Evolutionary conservation across 371 early-diverging fungal genomes (phyloP).

Genomic region (Homolaphlyctis polyrhiza): DNA sequence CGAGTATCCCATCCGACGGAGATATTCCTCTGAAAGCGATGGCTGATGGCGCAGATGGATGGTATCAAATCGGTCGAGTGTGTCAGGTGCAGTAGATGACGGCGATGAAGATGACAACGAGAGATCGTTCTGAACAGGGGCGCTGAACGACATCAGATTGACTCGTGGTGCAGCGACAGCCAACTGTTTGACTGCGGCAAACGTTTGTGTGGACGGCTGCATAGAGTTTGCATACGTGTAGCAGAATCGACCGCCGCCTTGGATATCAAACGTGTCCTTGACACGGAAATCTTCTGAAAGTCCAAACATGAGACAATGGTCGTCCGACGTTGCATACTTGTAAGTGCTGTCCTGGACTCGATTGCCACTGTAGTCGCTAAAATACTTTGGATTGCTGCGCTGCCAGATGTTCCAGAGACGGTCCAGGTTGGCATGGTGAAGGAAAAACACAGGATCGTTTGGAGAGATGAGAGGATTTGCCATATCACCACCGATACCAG

Average conservation of each 20-base stretch:
- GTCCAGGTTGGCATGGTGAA: slow-evolving; percentile 51
- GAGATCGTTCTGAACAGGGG: background rate
- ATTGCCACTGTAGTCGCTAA: slow-evolving; percentile 4
- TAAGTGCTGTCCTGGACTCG: background rate
- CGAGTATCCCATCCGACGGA: slow-evolving; percentile 12
- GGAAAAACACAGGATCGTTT: slow-evolving; percentile 51
- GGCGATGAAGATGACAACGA: background rate
- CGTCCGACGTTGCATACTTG: background rate
- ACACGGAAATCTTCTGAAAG: background rate
- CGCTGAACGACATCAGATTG: background rate
- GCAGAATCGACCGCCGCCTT: background rate
- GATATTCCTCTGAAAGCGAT: slow-evolving; percentile 3
- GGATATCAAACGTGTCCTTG: background rate
- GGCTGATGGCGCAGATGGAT: slow-evolving; percentile 14
- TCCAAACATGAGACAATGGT: background rate
- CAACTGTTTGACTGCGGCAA: background rate
- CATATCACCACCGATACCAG: slow-evolving; percentile 25
- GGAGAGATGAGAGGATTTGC: background rate
- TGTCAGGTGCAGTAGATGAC: slow-evolving; percentile 5
- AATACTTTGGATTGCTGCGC: slow-evolving; percentile 1
- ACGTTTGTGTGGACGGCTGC: background rate
- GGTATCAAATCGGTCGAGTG: slow-evolving; percentile 24
- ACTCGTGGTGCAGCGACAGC: background rate
- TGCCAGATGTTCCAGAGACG: slow-evolving; percentile 49
- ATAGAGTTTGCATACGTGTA: background rate